These are phyloP conservation scores for Peniophora sp. DNA, from an alignment of 1,284 basidiomycete genomes.

Conservation along the genomic window DNA sequence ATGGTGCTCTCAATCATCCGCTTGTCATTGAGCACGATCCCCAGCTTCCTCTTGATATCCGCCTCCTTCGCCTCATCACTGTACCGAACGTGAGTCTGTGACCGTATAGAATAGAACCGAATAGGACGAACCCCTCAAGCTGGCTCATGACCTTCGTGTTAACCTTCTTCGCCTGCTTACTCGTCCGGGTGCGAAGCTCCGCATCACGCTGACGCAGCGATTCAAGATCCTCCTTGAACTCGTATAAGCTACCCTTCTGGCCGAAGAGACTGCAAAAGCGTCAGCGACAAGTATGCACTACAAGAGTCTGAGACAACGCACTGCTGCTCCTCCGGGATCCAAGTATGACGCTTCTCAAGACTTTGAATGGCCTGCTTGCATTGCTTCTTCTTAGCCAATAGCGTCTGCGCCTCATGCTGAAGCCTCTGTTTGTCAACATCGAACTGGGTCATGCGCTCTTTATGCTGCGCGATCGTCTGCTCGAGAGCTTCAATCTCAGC, in stretches of 20 bases:
- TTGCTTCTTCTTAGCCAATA: constrained; percentile 46
- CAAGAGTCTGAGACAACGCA: constrained; percentile 30
- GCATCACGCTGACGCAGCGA: constrained; percentile 61
- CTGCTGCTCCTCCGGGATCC: constrained; percentile 87
- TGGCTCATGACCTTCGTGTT: constrained; percentile 95
- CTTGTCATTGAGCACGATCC: constrained; percentile 89
- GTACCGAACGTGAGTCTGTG: constrained; percentile 1
- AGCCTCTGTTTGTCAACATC: constrained; percentile 63
- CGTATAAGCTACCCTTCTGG: constrained; percentile 74
- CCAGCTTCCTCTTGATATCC: constrained; percentile 82
- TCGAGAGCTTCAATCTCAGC: constrained; percentile 83
- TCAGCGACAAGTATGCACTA: neutral
- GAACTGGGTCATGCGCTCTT: constrained; percentile 63
- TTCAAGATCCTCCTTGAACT: constrained; percentile 70
- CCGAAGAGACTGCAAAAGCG: constrained; percentile 69
- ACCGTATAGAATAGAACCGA: neutral
- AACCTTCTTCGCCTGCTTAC: constrained; percentile 89
- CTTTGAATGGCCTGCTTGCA: constrained; percentile 37
- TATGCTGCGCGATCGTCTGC: constrained; percentile 74
- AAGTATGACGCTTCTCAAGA: constrained; percentile 80
- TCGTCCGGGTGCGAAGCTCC: constrained; percentile 77
- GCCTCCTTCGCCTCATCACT: constrained; percentile 95
- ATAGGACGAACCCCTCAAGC: constrained; percentile 76
- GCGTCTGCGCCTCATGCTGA: constrained; percentile 41
- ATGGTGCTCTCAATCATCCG: constrained; percentile 96